These are phyloP conservation scores for Gloeophyllum trabeum DNA, from an alignment of 768 basidiomycete species.

Conservation along the genomic window DNA sequence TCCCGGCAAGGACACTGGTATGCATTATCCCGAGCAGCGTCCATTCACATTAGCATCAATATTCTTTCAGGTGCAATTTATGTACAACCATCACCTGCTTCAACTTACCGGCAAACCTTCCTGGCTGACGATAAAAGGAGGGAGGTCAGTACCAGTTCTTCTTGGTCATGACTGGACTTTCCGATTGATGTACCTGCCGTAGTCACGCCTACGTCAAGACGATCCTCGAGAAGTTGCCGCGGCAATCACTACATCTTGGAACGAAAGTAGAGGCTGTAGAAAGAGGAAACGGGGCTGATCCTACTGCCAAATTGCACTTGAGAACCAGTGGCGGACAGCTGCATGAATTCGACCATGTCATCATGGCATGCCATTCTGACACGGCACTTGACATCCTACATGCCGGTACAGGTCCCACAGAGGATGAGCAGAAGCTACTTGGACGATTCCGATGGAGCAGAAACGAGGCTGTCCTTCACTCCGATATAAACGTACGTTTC, in stretches of 20 bases:
- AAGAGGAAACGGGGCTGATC: too few relatives aligned
- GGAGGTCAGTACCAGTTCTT: conserved; percentile 35
- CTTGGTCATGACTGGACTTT: not conserved
- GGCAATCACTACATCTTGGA: conserved; percentile 43
- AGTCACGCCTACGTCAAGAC: conserved; percentile 59
- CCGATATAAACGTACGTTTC: conserved; percentile 40
- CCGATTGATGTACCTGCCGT: not conserved
- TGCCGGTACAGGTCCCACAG: conserved; percentile 35
- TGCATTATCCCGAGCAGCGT: conserved; percentile 2
- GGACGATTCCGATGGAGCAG: conserved; percentile 52
- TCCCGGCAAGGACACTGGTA: conserved; percentile 59
- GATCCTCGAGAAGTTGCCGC: conserved; percentile 44
- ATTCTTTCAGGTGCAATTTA: conserved; percentile 41
- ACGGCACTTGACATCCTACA: conserved; percentile 39
- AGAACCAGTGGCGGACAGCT: conserved; percentile 33
- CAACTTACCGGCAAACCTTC: conserved; percentile 60
- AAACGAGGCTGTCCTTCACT: conserved; percentile 61
- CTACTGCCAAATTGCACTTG: conserved; percentile 27
- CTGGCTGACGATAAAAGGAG: conserved; percentile 65
- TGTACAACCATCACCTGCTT: conserved; percentile 66
- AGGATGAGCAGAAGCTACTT: conserved; percentile 44
- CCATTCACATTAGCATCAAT: not conserved
- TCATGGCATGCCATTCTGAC: conserved; percentile 67
- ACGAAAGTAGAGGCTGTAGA: conserved; percentile 32
- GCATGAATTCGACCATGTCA: conserved; percentile 54